These are phyloP conservation scores for Dioscorea cayenensis DNA, from an alignment of 116 monocot genomes.

Conservation along the genomic window DNA sequence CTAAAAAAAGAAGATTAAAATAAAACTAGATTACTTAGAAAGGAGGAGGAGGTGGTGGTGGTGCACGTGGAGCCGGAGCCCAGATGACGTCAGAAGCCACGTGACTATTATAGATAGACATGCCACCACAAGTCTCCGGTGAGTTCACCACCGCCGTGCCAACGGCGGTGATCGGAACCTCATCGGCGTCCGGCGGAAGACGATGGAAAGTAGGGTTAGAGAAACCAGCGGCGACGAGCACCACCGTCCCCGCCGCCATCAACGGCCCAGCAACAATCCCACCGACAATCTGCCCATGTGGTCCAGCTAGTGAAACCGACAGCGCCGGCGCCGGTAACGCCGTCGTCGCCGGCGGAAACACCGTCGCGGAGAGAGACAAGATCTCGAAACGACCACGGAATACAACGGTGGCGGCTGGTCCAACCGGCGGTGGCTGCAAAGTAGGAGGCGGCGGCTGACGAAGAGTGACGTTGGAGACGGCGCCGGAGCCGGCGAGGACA, in stretches of 20 bases:
- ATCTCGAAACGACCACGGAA: slow-evolving; percentile 44
- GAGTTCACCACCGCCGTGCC: not conserved
- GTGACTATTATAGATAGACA: slow-evolving; percentile 14
- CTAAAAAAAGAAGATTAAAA: not conserved
- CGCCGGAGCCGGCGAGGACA: slow-evolving; percentile 36
- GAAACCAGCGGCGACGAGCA: slow-evolving; percentile 29
- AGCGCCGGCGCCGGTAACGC: slow-evolving; percentile 3
- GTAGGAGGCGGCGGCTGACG: slow-evolving; percentile 15
- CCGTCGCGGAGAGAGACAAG: slow-evolving; percentile 37
- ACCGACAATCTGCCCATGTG: slow-evolving; percentile 43
- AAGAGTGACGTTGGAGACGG: slow-evolving; percentile 30
- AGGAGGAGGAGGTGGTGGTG: slow-evolving; percentile 9
- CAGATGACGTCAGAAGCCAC: slow-evolving; percentile 23
- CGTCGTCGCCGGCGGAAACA: slow-evolving; percentile 20
- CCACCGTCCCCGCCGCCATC: slow-evolving; percentile 31
- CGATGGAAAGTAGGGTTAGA: slow-evolving; percentile 21
- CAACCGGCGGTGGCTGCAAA: too few species aligned
- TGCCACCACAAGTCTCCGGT: not conserved
- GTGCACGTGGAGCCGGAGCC: slow-evolving; percentile 15
- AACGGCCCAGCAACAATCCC: slow-evolving; percentile 34
- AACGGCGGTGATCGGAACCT: slow-evolving; percentile 2
- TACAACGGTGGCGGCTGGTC: not conserved
- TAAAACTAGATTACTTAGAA: not conserved
- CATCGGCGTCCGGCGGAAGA: slow-evolving; percentile 31
- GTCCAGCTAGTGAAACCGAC: slow-evolving; percentile 32